These are phyloP conservation scores for Pistacia integerrima DNA, from an alignment of 345 rosid genomes.

Conservation along the genomic window DNA sequence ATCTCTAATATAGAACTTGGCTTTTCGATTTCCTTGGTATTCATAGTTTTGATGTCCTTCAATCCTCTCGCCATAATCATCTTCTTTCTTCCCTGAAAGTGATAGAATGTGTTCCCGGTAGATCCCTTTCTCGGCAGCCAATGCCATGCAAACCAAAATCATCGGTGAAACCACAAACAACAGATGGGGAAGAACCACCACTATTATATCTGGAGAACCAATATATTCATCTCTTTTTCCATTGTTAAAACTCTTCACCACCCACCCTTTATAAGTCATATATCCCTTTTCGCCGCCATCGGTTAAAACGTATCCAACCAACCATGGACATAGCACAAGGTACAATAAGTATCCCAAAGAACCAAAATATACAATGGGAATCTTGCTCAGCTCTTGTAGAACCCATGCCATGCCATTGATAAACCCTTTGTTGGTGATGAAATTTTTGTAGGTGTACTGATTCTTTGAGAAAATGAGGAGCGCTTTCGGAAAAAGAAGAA, in stretches of 20 bases:
- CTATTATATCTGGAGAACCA: conserved; percentile 84
- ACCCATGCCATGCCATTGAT: conserved; percentile 55
- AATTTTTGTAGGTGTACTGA: conserved; percentile 57
- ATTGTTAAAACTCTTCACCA: conserved; percentile 35
- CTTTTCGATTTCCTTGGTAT: conserved; percentile 23
- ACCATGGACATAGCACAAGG: conserved; percentile 80
- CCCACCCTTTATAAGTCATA: conserved; percentile 94
- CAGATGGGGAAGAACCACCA: conserved; percentile 82
- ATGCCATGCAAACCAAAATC: conserved; percentile 45
- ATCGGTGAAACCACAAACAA: conserved; percentile 67
- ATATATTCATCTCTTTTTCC: conserved; percentile 47
- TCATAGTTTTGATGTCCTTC: conserved; percentile 32
- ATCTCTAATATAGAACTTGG: conserved; percentile 31
- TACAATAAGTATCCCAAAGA: conserved; percentile 59
- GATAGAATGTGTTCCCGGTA: conserved; percentile 53
- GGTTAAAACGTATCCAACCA: conserved; percentile 65
- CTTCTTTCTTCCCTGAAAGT: conserved; percentile 71
- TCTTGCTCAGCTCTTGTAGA: conserved; percentile 71
- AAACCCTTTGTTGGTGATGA: conserved; percentile 46
- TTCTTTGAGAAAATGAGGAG: conserved; percentile 49
- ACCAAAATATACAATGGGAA: conserved; percentile 67
- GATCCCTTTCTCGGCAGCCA: conserved; percentile 75
- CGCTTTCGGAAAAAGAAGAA: conserved; percentile 63
- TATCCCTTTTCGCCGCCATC: conserved; percentile 52
- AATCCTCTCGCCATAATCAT: conserved; percentile 43